Evolutionary conservation across 805 yeast genomes (phyloP).

Genomic region (Saitoella complicata): DNA sequence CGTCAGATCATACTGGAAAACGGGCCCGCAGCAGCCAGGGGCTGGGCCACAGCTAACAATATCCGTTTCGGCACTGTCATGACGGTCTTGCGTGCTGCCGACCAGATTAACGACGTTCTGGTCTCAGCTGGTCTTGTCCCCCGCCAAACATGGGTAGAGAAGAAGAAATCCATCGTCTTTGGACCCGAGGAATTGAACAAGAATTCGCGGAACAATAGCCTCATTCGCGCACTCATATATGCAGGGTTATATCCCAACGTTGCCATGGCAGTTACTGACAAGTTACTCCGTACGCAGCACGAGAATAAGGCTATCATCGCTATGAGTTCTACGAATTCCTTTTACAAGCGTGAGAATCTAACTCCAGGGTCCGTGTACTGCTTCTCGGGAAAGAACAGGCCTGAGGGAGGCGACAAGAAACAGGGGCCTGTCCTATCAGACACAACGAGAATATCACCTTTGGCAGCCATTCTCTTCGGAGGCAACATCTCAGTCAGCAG

Average conservation of each 20-base stretch:
- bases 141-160: not conserved
- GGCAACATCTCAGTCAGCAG: too few species aligned
- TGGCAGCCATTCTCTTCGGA: too few species aligned
- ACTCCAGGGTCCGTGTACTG: not conserved
- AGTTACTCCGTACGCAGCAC: slow-evolving; percentile 6
- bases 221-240: slow-evolving; percentile 6
- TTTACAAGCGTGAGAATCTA: not conserved
- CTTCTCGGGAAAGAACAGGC: too few species aligned
- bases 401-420: too few species aligned
- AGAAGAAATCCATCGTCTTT: slow-evolving; percentile 4
- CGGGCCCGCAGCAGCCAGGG: slow-evolving; percentile 5
- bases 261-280: slow-evolving; percentile 1
- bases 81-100: slow-evolving; percentile 2
- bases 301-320: slow-evolving; percentile 8
- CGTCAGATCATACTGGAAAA: not conserved
- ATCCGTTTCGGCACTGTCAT: slow-evolving; percentile 5
- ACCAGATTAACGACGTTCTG: slow-evolving; percentile 8
- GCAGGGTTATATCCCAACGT: slow-evolving; percentile 10
- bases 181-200: slow-evolving; percentile 7
- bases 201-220: slow-evolving; percentile 4
- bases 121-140: slow-evolving; percentile 7
- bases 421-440: too few species aligned
- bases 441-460: too few species aligned
- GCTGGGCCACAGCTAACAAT: slow-evolving; percentile 4
- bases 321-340: slow-evolving; percentile 5